Percentiles rank a stretch among this genome's conserved stretches.
phyloP scores from a whole-genome alignment of 2,329 filamentous ascomycete species.

The Colletotrichum musae region DNA sequence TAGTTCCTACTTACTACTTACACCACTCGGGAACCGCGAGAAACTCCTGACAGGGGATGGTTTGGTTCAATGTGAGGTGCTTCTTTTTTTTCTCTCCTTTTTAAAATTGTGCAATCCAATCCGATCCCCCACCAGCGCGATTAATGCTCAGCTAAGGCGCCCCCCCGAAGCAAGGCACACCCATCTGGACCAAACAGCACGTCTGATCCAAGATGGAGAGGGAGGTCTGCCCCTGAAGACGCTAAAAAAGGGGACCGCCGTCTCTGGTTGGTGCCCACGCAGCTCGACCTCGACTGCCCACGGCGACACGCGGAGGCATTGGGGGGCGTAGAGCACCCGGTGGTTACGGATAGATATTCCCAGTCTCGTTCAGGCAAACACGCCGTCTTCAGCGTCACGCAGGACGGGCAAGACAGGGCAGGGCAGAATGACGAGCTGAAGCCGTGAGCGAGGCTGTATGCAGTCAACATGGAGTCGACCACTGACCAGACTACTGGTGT shows the following conservation, averaged over 20 bases:
- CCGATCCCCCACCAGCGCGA: conserved; percentile 28
- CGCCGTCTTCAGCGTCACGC: neutral
- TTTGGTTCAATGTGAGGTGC: conserved; percentile 15
- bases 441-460: neutral
- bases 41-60: conserved; percentile 37
- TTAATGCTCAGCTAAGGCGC: conserved; percentile 22
- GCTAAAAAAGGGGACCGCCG: conserved; percentile 8
- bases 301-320: conserved; percentile 1
- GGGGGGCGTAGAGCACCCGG: conserved; percentile 1
- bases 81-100: conserved; percentile 27
- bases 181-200: conserved; percentile 28
- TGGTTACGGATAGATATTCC: conserved; percentile 25
- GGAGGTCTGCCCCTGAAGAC: conserved; percentile 27
- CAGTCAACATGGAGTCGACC: neutral
- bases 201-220: conserved; percentile 34
- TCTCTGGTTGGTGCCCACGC: conserved; percentile 23
- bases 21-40: neutral
- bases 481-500: too few species aligned
- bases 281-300: conserved; percentile 4
- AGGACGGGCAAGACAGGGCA: neutral
- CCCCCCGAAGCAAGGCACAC: conserved; percentile 31
- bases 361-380: neutral
- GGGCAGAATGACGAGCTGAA: neutral
- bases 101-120: conserved; percentile 39
- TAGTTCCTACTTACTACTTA: too few species aligned